Evolutionary conservation across 1,284 basidiomycete species (phyloP).

Genomic region (Phylloporus sp.): DNA sequence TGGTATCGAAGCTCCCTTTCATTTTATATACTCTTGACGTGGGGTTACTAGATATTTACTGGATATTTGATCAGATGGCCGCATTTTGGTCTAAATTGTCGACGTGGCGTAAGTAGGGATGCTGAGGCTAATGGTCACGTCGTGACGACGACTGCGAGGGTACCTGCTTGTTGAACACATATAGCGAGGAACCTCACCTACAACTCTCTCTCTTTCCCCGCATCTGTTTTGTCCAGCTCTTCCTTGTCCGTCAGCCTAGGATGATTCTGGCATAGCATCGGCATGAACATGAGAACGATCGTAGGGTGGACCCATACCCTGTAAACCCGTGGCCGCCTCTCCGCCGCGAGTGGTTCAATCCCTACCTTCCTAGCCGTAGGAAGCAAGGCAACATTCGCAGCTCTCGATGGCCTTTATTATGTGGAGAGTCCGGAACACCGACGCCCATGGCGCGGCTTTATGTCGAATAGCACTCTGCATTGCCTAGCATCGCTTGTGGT

Average conservation of each 20-base stretch:
- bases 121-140: neutral
- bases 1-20: no score
- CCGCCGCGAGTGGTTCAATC: no score
- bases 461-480: neutral
- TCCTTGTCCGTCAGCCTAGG: neutral
- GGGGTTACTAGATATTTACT: no score
- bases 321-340: no score
- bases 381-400: no score
- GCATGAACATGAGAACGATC: neutral
- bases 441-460: neutral
- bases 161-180: neutral
- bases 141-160: slow-evolving; percentile 2
- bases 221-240: neutral
- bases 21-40: no score
- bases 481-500: neutral
- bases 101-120: neutral
- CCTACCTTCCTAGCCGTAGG: no score
- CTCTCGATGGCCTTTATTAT: no score
- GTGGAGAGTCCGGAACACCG: no score
- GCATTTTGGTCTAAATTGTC: neutral
- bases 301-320: no score
- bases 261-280: neutral
- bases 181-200: neutral
- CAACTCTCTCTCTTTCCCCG: neutral
- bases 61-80: no score